Evolutionary conservation across 2,329 filamentous ascomycete species (phyloP).

Genomic region (Sclerotinia borealis): DNA sequence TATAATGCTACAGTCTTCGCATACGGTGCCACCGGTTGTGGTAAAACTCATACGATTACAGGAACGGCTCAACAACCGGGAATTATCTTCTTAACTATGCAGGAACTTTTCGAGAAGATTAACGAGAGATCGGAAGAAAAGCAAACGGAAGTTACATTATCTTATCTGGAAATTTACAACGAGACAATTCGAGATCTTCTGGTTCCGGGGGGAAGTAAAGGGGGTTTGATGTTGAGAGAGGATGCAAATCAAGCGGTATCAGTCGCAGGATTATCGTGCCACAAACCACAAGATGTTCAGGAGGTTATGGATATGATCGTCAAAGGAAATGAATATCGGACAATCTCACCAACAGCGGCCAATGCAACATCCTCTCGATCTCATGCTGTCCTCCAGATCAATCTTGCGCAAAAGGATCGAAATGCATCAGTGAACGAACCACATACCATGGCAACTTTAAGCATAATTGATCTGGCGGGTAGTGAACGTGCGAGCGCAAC

Average conservation of each 20-base stretch:
- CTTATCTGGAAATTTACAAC: slow-evolving; percentile 98
- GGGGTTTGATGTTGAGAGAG: slow-evolving; percentile 84
- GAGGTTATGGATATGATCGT: slow-evolving; percentile 99
- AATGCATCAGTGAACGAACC: slow-evolving; percentile 91
- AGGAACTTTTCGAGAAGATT: slow-evolving; percentile 96
- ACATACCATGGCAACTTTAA: slow-evolving; percentile 95
- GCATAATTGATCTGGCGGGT: slow-evolving; percentile 94
- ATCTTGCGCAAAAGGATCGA: slow-evolving; percentile 86
- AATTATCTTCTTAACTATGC: slow-evolving; percentile 98
- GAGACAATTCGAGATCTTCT: slow-evolving; percentile 95
- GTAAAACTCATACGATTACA: slow-evolving; percentile 96
- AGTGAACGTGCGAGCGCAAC: slow-evolving; percentile 95
- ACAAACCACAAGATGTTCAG: slow-evolving; percentile 83
- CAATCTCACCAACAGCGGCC: slow-evolving; percentile 92
- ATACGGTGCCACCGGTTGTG: slow-evolving; percentile 94
- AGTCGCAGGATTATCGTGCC: slow-evolving; percentile 83
- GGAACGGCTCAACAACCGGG: slow-evolving; percentile 88
- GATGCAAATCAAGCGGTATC: slow-evolving; percentile 91
- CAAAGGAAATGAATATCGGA: slow-evolving; percentile 86
- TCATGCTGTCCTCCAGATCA: slow-evolving; percentile 95
- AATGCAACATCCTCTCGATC: slow-evolving; percentile 97
- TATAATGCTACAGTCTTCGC: slow-evolving; percentile 99
- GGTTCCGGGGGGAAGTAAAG: slow-evolving; percentile 71
- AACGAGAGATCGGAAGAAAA: slow-evolving; percentile 81
- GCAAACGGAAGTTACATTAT: slow-evolving; percentile 81